Percentiles rank a stretch among this genome's conserved stretches.
These are phyloP conservation scores for Alternaria brassicicola DNA, from an alignment of 2,329 filamentous ascomycete genomes.

Conservation along the genomic window DNA sequence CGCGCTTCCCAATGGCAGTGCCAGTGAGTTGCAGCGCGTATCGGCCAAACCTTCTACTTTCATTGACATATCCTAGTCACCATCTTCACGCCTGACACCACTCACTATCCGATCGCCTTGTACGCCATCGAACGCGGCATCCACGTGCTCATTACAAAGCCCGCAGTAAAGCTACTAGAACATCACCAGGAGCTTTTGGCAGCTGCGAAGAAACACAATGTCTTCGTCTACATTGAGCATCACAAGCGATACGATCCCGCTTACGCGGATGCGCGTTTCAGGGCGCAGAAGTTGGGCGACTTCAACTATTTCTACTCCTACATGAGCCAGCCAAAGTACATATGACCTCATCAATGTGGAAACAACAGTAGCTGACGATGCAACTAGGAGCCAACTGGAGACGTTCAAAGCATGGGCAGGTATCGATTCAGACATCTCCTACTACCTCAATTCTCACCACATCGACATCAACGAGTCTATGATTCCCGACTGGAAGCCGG, in stretches of 20 bases:
- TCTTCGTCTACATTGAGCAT: slow-evolving; percentile 93
- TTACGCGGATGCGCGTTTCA: slow-evolving; percentile 84
- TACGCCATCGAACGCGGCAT: slow-evolving; percentile 88
- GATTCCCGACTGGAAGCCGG: slow-evolving; percentile 80
- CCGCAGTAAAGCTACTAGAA: slow-evolving; percentile 81
- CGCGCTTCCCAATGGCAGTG: slow-evolving; percentile 77
- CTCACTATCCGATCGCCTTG: slow-evolving; percentile 88
- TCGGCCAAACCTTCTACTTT: neutral
- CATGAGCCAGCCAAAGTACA: slow-evolving; percentile 73
- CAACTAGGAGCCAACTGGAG: slow-evolving; percentile 87
- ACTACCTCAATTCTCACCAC: slow-evolving; percentile 96
- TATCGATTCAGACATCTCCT: slow-evolving; percentile 89
- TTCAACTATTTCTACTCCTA: slow-evolving; percentile 99
- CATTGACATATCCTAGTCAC: slow-evolving; percentile 62
- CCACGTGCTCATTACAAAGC: slow-evolving; percentile 94
- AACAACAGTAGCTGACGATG: slow-evolving; percentile 64
- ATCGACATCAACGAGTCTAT: slow-evolving; percentile 92
- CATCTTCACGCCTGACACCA: slow-evolving; percentile 94
- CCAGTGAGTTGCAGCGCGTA: slow-evolving; percentile 54
- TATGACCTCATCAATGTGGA: slow-evolving; percentile 48
- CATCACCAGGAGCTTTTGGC: slow-evolving; percentile 79
- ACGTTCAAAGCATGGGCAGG: slow-evolving; percentile 96
- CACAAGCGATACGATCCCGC: slow-evolving; percentile 96
- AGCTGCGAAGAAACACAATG: slow-evolving; percentile 73
- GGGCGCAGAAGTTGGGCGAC: slow-evolving; percentile 78